Evolutionary conservation across 2,329 filamentous ascomycete species (phyloP).

Genomic region (Podosphaera xanthii): DNA sequence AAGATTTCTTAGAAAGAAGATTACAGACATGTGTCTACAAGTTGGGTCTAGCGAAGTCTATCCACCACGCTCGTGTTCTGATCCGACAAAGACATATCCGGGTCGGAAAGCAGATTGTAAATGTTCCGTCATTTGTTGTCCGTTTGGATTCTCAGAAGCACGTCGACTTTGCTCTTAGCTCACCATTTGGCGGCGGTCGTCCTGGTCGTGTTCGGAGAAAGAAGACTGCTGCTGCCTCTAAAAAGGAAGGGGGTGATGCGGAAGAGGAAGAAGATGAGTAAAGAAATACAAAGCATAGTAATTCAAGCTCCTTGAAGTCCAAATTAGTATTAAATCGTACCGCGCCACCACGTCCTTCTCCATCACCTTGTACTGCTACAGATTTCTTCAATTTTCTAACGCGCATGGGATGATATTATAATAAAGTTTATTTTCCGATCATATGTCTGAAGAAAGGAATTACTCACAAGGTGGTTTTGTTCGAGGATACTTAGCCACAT

Average conservation of each 20-base stretch:
- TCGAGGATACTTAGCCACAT: no score
- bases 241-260: slow-evolving; percentile 55
- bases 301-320: background rate
- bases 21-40: slow-evolving; percentile 99
- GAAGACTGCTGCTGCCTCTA: slow-evolving; percentile 95
- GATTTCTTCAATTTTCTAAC: no score
- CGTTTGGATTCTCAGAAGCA: slow-evolving; percentile 99
- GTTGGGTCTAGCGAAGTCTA: slow-evolving; percentile 98
- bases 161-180: slow-evolving; percentile 97
- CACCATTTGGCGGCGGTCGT: slow-evolving; percentile 91
- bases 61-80: slow-evolving; percentile 98
- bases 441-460: no score
- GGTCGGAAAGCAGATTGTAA: slow-evolving; percentile 99
- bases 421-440: no score
- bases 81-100: slow-evolving; percentile 99
- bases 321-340: background rate
- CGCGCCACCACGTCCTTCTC: no score
- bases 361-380: no score
- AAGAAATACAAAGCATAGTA: slow-evolving; percentile 6
- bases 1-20: slow-evolving; percentile 99
- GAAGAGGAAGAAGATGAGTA: slow-evolving; percentile 46
- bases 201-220: slow-evolving; percentile 96
- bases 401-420: no score
- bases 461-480: no score
- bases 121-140: slow-evolving; percentile 98